These are phyloP conservation scores for Serendipita indica DNA, from an alignment of 768 basidiomycete species.

Conservation along the genomic window DNA sequence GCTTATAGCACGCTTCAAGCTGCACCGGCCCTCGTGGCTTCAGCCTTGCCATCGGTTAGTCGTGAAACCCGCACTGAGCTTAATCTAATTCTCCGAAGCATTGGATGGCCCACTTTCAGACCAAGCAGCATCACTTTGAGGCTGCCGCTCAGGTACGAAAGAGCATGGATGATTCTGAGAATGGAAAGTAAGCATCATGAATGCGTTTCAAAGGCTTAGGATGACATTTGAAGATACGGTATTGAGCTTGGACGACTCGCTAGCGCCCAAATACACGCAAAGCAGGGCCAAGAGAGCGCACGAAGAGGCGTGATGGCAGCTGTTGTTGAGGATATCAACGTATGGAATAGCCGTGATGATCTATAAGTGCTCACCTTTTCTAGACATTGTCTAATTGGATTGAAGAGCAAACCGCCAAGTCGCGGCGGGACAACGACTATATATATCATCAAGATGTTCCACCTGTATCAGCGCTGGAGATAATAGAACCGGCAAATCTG, in stretches of 20 bases:
- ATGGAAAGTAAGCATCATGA: slow-evolving; percentile 43
- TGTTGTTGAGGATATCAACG: slow-evolving; percentile 70
- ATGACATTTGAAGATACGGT: slow-evolving; percentile 45
- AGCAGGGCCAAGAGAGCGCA: slow-evolving; percentile 53
- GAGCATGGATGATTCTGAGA: slow-evolving; percentile 70
- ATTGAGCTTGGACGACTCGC: slow-evolving; percentile 66
- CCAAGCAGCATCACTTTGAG: slow-evolving; percentile 72
- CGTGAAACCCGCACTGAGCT: not conserved
- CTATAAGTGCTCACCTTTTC: not conserved
- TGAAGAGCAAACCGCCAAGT: slow-evolving; percentile 48
- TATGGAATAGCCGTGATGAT: slow-evolving; percentile 20
- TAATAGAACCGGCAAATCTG: slow-evolving; percentile 50
- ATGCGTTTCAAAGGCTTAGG: not conserved
- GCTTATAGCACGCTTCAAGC: slow-evolving; percentile 32
- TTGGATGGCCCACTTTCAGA: slow-evolving; percentile 68
- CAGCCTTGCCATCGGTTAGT: slow-evolving; percentile 33
- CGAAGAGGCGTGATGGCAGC: slow-evolving; percentile 46
- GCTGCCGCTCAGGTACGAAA: slow-evolving; percentile 83
- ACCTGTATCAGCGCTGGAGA: slow-evolving; percentile 45
- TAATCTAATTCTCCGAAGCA: slow-evolving; percentile 25
- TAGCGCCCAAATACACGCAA: slow-evolving; percentile 50
- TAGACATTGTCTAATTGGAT: slow-evolving; percentile 59
- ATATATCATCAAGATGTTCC: slow-evolving; percentile 90
- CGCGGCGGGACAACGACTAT: slow-evolving; percentile 83
- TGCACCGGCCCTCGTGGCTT: slow-evolving; percentile 24